phyloP scores from a whole-genome alignment of 352 stramenopile species.

The Achlya hypogyna region DNA sequence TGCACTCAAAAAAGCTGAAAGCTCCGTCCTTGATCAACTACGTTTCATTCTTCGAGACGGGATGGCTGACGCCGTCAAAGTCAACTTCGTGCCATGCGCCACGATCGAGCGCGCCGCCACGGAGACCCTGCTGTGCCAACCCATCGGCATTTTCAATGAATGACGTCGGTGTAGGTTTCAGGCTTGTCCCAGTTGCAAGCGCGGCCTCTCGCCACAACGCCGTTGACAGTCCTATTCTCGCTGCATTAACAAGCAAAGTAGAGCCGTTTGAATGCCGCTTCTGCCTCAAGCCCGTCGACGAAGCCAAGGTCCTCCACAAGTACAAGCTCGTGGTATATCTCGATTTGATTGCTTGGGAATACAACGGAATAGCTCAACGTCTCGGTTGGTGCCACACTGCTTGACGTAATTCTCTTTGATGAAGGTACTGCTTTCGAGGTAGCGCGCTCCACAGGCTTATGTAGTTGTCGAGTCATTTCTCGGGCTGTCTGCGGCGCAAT shows the following conservation, averaged over 20 bases:
- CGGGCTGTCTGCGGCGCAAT: not conserved
- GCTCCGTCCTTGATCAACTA: not conserved
- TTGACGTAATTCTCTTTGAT: constrained; percentile 10
- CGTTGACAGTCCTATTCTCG: not conserved
- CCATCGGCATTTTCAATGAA: not conserved
- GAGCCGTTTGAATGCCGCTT: not conserved
- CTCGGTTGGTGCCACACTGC: not conserved
- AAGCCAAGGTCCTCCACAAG: not conserved
- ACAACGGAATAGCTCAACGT: not conserved
- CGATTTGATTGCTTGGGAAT: not conserved
- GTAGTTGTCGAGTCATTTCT: constrained; percentile 13
- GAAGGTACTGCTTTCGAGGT: not conserved
- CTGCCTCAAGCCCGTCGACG: not conserved
- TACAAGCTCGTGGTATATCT: constrained; percentile 11
- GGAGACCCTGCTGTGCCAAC: constrained; percentile 6
- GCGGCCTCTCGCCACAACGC: not conserved
- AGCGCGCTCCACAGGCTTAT: not conserved
- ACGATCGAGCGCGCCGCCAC: not conserved
- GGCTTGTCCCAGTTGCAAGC: not conserved
- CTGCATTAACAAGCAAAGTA: not conserved
- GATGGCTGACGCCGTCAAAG: not conserved
- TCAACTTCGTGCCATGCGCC: constrained; percentile 11
- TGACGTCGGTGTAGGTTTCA: not conserved
- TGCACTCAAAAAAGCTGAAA: not conserved
- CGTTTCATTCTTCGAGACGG: not conserved